Base-by-base conservation (phyloP, 805 yeast genomes). In the Cyberlindnera mycetangii region DNA sequence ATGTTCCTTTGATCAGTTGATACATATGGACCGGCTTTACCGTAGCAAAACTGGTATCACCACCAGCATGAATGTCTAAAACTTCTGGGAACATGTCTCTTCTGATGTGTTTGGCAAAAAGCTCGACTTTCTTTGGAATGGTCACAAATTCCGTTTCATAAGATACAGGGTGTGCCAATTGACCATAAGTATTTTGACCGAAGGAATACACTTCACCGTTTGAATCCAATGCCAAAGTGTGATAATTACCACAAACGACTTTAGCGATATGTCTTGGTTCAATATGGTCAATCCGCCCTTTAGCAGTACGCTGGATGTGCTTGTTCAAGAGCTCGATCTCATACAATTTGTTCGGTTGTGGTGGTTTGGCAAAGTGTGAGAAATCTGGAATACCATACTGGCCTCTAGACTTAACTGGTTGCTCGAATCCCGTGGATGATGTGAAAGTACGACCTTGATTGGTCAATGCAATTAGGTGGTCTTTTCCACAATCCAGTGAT, bases 111-210 rank as follows among this genome's bases (percentile, higher is more conserved):
- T 67, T 63, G 8, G 59, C 56, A 32, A 77, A 64, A 2, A 70
- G 58, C 4, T 69, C 68, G 24, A 83, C 58, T 48, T 69, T 68
- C 35, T 72, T 75, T 2, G 99, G 99, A 32, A 80, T 77, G 5
- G 95, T 78, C 37, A 83, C 72, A 35, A 75, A 68, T 54, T 85
- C 92, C 15, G 84, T 78, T 47, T 78, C 79, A 59, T 79, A 79
- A 18, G 76, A 70, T 38, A 85, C 81, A 7, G 80, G 79, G 37
- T 78, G 71, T 10, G 92, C 96, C 44, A 92, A 70, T 58, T 93
- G 92, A n/a, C 98, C 98, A 61, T 68, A 79, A 4, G 78, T 71
- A 61, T 92, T 92, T 46, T 78, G 77, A 19, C 99, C 99, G 78
- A 93, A 90, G 2, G 89, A 76, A 78, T 84, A 85, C n/a, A 89